Evolutionary conservation across 352 stramenopile genomes (phyloP).

Genomic region (Phytopythium delawarense): DNA sequence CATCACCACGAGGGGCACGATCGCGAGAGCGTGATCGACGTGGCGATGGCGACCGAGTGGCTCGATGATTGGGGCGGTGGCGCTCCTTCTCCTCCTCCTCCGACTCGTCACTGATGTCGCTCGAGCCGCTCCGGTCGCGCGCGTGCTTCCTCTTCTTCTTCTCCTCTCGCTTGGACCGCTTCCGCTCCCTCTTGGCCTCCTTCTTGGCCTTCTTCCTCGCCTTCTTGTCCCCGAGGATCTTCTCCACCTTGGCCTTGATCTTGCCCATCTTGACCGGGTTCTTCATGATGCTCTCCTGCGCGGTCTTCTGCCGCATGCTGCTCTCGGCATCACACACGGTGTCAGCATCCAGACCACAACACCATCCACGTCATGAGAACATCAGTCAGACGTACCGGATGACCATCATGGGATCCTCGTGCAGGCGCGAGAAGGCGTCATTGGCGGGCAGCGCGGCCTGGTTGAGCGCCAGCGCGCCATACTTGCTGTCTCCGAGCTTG

Average conservation of each 20-base stretch:
- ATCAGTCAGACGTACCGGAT: constrained; percentile 57
- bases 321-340: not conserved
- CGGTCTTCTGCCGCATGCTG: constrained; percentile 68
- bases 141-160: constrained; percentile 45
- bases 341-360: not conserved
- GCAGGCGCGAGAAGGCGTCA: constrained; percentile 90
- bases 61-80: constrained; percentile 8
- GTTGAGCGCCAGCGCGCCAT: constrained; percentile 56
- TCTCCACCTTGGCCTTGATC: constrained; percentile 80
- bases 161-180: constrained; percentile 29
- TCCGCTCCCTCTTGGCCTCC: constrained; percentile 63
- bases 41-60: constrained; percentile 7
- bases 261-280: constrained; percentile 89
- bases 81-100: constrained; percentile 6
- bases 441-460: constrained; percentile 69
- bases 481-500: constrained; percentile 51
- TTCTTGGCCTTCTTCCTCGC: constrained; percentile 67
- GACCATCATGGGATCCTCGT: constrained; percentile 96
- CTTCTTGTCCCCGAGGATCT: constrained; percentile 77
- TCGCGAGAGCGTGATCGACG: constrained; percentile 3
- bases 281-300: constrained; percentile 84
- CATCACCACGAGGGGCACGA: not conserved
- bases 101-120: constrained; percentile 9
- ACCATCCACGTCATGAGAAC: not conserved
- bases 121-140: constrained; percentile 12